phyloP scores from a whole-genome alignment of 1,284 basidiomycete species.

The Anthracocystis panici-leucophaei region DNA sequence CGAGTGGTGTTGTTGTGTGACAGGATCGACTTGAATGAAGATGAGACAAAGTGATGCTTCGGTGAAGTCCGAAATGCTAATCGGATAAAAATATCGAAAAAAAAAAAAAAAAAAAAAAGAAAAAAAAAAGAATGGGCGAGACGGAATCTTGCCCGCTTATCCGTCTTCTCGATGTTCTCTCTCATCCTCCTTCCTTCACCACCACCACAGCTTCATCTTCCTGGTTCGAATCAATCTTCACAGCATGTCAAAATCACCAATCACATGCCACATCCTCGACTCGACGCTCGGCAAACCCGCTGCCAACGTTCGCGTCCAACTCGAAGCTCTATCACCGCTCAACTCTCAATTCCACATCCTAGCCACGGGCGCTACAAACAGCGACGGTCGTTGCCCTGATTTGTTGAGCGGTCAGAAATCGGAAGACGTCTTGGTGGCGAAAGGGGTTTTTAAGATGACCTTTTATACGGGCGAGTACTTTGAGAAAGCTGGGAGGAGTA shows the following conservation, averaged over 20 bases:
- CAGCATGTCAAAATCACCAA: slow-evolving; percentile 72
- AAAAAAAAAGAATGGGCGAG: slow-evolving; percentile 1
- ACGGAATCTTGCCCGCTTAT: slow-evolving; percentile 17
- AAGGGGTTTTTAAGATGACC: slow-evolving; percentile 81
- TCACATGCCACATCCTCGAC: slow-evolving; percentile 93
- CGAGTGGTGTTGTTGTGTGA: background rate
- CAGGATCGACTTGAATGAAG: background rate
- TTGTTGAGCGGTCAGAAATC: slow-evolving; percentile 74
- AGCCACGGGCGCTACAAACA: slow-evolving; percentile 77
- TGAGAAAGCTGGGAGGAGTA: slow-evolving; percentile 75
- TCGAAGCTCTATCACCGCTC: slow-evolving; percentile 34
- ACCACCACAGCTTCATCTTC: background rate
- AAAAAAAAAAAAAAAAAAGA: slow-evolving; percentile 11
- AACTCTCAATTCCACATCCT: slow-evolving; percentile 39
- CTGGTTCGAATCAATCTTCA: background rate
- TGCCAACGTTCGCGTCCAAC: slow-evolving; percentile 40
- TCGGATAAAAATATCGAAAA: slow-evolving; percentile 1
- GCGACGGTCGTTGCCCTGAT: slow-evolving; percentile 82
- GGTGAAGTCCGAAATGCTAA: slow-evolving; percentile 24
- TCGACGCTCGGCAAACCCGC: slow-evolving; percentile 85
- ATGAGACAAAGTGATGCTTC: slow-evolving; percentile 5
- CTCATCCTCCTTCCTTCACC: background rate
- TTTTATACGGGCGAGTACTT: slow-evolving; percentile 89
- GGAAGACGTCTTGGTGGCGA: slow-evolving; percentile 70
- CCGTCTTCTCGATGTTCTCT: slow-evolving; percentile 23